Percentiles rank a stretch among this genome's conserved stretches.
Evolutionary conservation across 2,329 filamentous ascomycete genomes (phyloP).

Genomic region (Cadophora luteo-olivacea): DNA sequence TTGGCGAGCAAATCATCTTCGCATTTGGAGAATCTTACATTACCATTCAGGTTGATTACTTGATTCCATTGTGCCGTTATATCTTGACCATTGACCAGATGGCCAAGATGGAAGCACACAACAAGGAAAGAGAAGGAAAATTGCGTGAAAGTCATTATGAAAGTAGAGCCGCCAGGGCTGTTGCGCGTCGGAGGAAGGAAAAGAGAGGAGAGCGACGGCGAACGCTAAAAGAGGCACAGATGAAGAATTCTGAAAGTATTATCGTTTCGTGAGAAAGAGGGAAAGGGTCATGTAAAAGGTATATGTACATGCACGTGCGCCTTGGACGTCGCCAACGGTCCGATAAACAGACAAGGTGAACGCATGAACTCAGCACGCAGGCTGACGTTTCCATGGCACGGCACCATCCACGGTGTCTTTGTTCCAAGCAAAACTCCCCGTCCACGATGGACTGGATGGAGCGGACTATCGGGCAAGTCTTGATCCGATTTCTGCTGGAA

Average conservation of each 20-base stretch:
- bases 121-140: constrained; percentile 25
- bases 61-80: constrained; percentile 31
- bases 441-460: neutral
- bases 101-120: constrained; percentile 24
- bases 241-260: neutral
- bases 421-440: neutral
- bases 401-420: neutral
- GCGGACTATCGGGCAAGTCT: neutral
- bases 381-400: constrained; percentile 14
- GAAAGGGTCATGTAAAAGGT: neutral
- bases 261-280: constrained; percentile 7
- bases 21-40: constrained; percentile 23
- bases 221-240: constrained; percentile 9
- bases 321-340: neutral
- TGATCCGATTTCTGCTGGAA: constrained; percentile 13
- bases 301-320: constrained; percentile 14
- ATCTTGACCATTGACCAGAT: constrained; percentile 24
- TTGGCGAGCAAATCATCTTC: neutral
- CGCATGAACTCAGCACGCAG: constrained; percentile 7
- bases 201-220: constrained; percentile 24
- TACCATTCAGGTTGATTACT: constrained; percentile 33
- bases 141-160: constrained; percentile 28
- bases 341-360: constrained; percentile 8
- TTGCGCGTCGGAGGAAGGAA: constrained; percentile 17
- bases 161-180: constrained; percentile 31